These are phyloP conservation scores for Backusella tuberculispora DNA, from an alignment of 192 early-diverging fungal species.

Conservation along the genomic window DNA sequence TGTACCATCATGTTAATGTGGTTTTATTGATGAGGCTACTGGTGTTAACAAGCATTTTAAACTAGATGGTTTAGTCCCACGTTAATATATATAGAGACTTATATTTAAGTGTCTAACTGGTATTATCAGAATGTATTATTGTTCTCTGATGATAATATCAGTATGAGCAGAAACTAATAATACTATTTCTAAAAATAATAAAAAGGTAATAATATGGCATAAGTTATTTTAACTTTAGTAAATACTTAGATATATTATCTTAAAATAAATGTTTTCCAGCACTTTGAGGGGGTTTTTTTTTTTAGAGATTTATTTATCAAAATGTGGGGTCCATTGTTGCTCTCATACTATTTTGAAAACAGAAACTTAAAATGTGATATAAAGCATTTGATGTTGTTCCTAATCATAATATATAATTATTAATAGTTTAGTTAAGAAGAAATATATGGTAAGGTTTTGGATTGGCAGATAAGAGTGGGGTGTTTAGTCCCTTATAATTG, in stretches of 20 bases:
- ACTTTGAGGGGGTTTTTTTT: neutral
- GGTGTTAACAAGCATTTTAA: neutral
- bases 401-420: neutral
- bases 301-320: neutral
- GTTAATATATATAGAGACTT: neutral
- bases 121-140: neutral
- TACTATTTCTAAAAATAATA: neutral
- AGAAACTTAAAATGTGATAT: slow-evolving; percentile 5
- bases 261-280: too few relatives aligned
- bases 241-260: too few relatives aligned
- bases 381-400: neutral
- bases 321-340: neutral
- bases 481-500: neutral
- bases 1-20: neutral
- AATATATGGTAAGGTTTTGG: slow-evolving; percentile 6
- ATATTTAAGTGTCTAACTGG: neutral
- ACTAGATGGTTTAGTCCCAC: neutral
- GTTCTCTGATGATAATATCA: neutral
- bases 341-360: slow-evolving; percentile 11
- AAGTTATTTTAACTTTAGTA: too few relatives aligned
- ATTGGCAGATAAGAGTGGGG: slow-evolving; percentile 10
- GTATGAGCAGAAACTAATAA: neutral
- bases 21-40: neutral
- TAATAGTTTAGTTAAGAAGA: neutral
- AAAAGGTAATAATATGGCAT: neutral